Evolutionary conservation across 345 rosid genomes (phyloP), one percentile per base, ranked within the genome.

Genomic region (Eucalyptus coolabah): DNA sequence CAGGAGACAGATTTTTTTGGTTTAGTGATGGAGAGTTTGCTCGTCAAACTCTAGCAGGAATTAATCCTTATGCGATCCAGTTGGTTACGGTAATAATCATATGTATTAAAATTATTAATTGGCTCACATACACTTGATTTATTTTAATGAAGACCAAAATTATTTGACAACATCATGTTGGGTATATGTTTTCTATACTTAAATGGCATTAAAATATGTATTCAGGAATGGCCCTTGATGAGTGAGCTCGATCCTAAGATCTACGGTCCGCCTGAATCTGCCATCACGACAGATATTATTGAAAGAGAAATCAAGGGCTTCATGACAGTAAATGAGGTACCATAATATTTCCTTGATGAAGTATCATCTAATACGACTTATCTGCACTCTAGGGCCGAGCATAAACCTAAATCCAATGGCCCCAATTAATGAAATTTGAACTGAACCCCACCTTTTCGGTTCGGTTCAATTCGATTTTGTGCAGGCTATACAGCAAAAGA

Each of bases 1-100:
- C 92, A 97, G 98, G 95, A 90, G 96, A 95, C 90, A 92, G 89
- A 81, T 95, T 95, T 69, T 94, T 95, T 90, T 96, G 99, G 99
- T 87, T 94, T 17, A 91, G 94, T 86, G 98, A 97, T 65, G 98
- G 95, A 15, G 98, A 97, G 77, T 97, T 96, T 28, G 95, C 92
- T 60, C 94, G 98, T 12, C 96, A 96, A 88, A 92, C 95, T 50
- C 97, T 97, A 87, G 94, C 98, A n/a, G 97, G 99, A 67, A 93
- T 97, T 47, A 97, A 97, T 34, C 98, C 99, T 13, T 94, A 42
- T n/a, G 34, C 92, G 90, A 72, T 97, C 59, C 89, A 93, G 40
- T 92, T 94, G 89, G 92, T 97, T 87, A 89, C 90, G 90, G 98
- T 97, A 95, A 90, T 92, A 49, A 67, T 67, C 32, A 67, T 63